A percentile compares a stretch with the other conserved stretches of the same genome.
Conservation (phyloP, 345 rosid species). For the Eutrema yunnanense region DNA sequence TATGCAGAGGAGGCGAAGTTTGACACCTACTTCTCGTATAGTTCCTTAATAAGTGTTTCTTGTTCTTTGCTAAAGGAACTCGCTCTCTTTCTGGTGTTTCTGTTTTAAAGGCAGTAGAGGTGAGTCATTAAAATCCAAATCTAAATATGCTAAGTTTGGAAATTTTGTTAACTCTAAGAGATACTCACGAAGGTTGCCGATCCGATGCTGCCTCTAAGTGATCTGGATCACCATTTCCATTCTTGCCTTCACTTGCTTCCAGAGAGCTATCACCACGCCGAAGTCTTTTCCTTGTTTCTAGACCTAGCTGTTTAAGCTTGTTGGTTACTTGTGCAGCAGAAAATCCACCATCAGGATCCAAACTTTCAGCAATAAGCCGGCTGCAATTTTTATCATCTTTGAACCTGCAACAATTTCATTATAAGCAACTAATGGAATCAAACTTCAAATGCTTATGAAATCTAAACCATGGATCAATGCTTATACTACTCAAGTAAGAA, state of each 20-base stretch:
- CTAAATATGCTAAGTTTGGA: not conserved
- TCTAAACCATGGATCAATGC: not conserved
- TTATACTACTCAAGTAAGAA: not conserved
- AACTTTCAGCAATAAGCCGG: conserved; percentile 55
- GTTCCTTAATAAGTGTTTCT: conserved; percentile 58
- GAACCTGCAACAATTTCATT: conserved; percentile 40
- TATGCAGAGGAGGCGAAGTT: not conserved
- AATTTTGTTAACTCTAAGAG: not conserved
- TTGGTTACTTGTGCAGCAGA: conserved; percentile 76
- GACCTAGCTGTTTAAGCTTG: conserved; percentile 85
- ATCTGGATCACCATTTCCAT: conserved; percentile 33
- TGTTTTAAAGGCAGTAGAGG: conserved; percentile 34
- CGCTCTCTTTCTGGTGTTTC: conserved; percentile 66
- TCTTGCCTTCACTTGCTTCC: conserved; percentile 25
- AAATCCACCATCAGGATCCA: conserved; percentile 65
- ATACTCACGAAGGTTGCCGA: conserved; percentile 52
- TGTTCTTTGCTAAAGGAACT: conserved; percentile 65
- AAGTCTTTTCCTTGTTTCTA: conserved; percentile 51
- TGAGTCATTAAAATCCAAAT: conserved; percentile 12
- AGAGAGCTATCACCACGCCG: conserved; percentile 26
- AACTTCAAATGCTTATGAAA: conserved; percentile 2
- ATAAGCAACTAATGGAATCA: conserved; percentile 20
- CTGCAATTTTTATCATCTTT: conserved; percentile 60
- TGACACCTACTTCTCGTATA: conserved; percentile 75
- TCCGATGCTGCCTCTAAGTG: conserved; percentile 29